A percentile compares a stretch with the other conserved stretches of the same genome.
These are phyloP conservation scores for Chamaecrista fasciculata DNA, from an alignment of 306 rosid species.

Conservation along the genomic window DNA sequence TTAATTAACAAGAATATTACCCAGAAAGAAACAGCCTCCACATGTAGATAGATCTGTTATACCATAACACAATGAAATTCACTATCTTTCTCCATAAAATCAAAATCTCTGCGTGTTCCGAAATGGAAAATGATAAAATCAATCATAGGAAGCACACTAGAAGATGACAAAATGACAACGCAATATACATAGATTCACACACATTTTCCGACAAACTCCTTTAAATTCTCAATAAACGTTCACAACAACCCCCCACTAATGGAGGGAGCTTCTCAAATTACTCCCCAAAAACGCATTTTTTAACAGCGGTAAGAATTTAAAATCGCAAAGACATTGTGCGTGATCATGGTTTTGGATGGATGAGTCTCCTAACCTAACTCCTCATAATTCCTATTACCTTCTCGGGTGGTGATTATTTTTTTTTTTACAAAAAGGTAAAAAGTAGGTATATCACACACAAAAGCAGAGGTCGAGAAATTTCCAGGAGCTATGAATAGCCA, in stretches of 20 bases:
- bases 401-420: not conserved
- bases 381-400: no score
- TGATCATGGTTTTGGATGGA: not conserved
- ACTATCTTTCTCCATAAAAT: not conserved
- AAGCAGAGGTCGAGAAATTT: constrained; percentile 23
- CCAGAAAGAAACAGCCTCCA: constrained; percentile 28
- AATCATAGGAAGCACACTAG: constrained; percentile 18
- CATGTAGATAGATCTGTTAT: constrained; percentile 8
- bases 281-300: not conserved
- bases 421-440: not conserved
- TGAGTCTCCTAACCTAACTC: constrained; percentile 19
- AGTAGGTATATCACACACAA: not conserved
- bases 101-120: constrained; percentile 3
- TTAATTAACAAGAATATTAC: constrained; percentile 29
- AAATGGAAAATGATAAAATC: constrained; percentile 22
- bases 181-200: no score
- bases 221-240: constrained; percentile 35
- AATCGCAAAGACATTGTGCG: constrained; percentile 19
- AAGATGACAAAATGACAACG: constrained; percentile 17
- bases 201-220: constrained; percentile 39
- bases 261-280: no score
- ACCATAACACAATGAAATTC: not conserved
- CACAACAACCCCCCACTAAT: constrained; percentile 36
- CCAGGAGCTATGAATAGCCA: constrained; percentile 11
- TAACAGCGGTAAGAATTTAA: constrained; percentile 4